Conservation (phyloP, 2,329 filamentous ascomycete genomes). For the Diaporthe batatas region DNA sequence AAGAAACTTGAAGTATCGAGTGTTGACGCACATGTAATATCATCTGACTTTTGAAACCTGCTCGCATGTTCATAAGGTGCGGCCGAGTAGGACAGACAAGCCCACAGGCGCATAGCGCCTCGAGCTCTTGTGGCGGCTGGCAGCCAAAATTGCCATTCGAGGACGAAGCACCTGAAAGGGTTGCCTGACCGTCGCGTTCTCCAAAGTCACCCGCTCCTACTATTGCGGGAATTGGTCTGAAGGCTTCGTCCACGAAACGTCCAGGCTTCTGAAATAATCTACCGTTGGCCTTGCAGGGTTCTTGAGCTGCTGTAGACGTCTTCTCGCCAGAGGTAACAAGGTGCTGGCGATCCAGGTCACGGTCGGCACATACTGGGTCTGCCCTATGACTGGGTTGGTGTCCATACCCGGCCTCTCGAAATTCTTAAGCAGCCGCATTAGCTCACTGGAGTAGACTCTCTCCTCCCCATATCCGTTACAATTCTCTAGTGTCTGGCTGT, state of each 20-base stretch:
- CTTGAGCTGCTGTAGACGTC: not conserved
- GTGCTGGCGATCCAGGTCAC: slow-evolving; percentile 9
- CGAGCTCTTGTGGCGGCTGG: not conserved
- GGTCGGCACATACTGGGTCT: slow-evolving; percentile 8
- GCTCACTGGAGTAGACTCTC: not conserved
- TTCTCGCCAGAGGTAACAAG: slow-evolving; percentile 10
- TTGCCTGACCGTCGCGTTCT: not conserved
- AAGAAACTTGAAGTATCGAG: no score
- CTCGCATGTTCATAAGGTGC: not conserved
- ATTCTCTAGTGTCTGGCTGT: slow-evolving; percentile 9
- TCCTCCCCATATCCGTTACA: not conserved
- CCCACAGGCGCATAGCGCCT: not conserved
- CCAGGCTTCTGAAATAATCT: not conserved
- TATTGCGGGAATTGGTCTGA: no score
- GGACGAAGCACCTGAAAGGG: not conserved
- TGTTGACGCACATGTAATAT: no score
- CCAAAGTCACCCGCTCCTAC: not conserved
- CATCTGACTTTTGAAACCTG: no score
- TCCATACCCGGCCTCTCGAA: slow-evolving; percentile 24
- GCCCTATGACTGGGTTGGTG: not conserved
- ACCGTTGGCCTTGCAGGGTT: not conserved
- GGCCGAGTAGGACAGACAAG: not conserved
- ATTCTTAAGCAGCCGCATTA: not conserved
- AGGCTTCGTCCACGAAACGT: slow-evolving; percentile 30
- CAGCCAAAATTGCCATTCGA: not conserved